Conservation (phyloP, 768 basidiomycete species). For the Macrolepiota albuminosa region DNA sequence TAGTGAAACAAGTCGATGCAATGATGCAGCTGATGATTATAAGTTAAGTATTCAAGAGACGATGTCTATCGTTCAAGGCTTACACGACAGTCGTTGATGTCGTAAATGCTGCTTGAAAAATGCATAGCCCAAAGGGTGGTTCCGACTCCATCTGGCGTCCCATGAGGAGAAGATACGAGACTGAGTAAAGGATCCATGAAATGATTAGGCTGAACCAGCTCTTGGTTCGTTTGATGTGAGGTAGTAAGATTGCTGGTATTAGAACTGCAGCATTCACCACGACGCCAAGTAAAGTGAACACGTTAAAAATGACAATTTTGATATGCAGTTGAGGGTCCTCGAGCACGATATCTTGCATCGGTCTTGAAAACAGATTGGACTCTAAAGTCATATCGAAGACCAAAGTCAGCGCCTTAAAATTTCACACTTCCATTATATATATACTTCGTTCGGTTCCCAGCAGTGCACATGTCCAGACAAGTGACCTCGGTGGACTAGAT, state of each 20-base stretch:
- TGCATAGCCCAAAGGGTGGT: background rate
- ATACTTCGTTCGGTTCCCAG: background rate
- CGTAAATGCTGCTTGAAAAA: conserved; percentile 1
- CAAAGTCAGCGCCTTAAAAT: background rate
- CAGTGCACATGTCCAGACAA: background rate
- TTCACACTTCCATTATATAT: background rate
- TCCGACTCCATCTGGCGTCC: background rate
- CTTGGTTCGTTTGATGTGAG: background rate
- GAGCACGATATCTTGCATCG: too few relatives aligned
- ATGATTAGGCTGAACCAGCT: conserved; percentile 2
- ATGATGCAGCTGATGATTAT: conserved; percentile 1
- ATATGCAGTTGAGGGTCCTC: background rate
- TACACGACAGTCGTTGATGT: conserved; percentile 1
- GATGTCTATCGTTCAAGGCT: background rate
- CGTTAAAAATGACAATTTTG: background rate
- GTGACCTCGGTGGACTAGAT: background rate
- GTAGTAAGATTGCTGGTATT: background rate
- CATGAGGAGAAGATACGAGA: conserved; percentile 2
- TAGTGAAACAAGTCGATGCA: conserved; percentile 2
- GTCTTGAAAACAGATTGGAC: background rate
- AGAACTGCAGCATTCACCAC: background rate
- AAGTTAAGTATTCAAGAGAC: background rate
- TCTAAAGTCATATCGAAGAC: background rate
- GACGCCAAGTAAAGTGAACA: background rate
- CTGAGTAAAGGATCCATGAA: conserved; percentile 3